A percentile compares a stretch with the other conserved stretches of the same genome.
Conservation (phyloP, 768 basidiomycete species). For the Holtermanniella nyarrowii region DNA sequence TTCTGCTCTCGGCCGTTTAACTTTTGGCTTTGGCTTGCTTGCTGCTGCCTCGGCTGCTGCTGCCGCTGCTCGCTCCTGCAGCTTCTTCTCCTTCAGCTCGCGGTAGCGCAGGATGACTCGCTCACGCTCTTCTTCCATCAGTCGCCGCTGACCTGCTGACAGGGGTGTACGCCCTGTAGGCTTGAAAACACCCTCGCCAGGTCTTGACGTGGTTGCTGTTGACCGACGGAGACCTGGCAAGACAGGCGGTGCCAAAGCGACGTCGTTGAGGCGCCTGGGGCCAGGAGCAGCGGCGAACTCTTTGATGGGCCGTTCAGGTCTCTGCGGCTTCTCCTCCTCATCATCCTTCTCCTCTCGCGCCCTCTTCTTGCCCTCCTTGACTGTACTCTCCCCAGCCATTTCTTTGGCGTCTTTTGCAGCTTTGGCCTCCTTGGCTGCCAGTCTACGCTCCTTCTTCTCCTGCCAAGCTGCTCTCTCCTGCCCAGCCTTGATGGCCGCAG, state of each 20-base stretch:
- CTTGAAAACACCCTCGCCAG: slow-evolving; percentile 9
- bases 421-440: slow-evolving; percentile 12
- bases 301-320: slow-evolving; percentile 7
- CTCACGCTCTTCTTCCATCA: slow-evolving; percentile 38
- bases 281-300: slow-evolving; percentile 17
- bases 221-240: slow-evolving; percentile 22
- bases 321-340: background rate
- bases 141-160: slow-evolving; percentile 28
- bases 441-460: slow-evolving; percentile 22
- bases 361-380: slow-evolving; percentile 1
- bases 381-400: slow-evolving; percentile 9
- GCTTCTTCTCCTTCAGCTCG: slow-evolving; percentile 35
- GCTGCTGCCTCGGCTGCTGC: background rate
- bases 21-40: background rate
- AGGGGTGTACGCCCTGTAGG: slow-evolving; percentile 19
- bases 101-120: slow-evolving; percentile 35
- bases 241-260: slow-evolving; percentile 34
- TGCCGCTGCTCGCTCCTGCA: slow-evolving; percentile 14
- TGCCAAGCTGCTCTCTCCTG: slow-evolving; percentile 11
- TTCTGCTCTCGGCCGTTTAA: slow-evolving; percentile 1
- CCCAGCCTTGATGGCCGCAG: slow-evolving; percentile 15
- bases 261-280: slow-evolving; percentile 28
- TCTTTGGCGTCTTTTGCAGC: slow-evolving; percentile 13
- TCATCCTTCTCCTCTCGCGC: slow-evolving; percentile 5
- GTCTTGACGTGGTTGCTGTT: background rate